phyloP scores from a whole-genome alignment of 2,329 filamentous ascomycete species.

The Xylaria hypoxylon region DNA sequence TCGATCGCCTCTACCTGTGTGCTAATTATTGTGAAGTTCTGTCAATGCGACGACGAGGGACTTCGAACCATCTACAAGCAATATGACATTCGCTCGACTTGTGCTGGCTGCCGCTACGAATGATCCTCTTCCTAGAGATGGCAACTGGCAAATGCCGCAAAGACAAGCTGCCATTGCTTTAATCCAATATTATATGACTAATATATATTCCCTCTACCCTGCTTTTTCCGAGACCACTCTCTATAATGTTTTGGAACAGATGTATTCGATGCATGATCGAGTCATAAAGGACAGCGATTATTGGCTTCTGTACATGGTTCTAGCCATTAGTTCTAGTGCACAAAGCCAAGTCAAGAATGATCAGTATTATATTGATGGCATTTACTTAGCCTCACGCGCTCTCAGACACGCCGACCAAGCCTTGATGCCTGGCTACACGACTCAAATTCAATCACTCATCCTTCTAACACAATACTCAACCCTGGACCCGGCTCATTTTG shows the following conservation, averaged over 20 bases:
- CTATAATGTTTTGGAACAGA: slow-evolving; percentile 80
- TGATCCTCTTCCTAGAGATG: slow-evolving; percentile 73
- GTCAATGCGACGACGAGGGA: slow-evolving; percentile 95
- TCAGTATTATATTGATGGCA: slow-evolving; percentile 68
- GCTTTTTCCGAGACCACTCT: slow-evolving; percentile 84
- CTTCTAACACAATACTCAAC: slow-evolving; percentile 90
- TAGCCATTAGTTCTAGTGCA: slow-evolving; percentile 82
- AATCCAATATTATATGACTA: slow-evolving; percentile 86
- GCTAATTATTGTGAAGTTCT: slow-evolving; percentile 65
- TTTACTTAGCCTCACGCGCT: slow-evolving; percentile 71
- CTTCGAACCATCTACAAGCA: slow-evolving; percentile 87
- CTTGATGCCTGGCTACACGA: slow-evolving; percentile 83
- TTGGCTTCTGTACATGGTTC: slow-evolving; percentile 89
- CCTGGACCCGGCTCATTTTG: slow-evolving; percentile 89
- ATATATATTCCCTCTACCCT: slow-evolving; percentile 83
- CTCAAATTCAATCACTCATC: slow-evolving; percentile 87
- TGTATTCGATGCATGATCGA: slow-evolving; percentile 78
- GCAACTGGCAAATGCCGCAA: slow-evolving; percentile 74
- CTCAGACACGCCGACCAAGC: slow-evolving; percentile 84
- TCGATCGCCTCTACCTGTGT: slow-evolving; percentile 20
- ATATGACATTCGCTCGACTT: slow-evolving; percentile 92
- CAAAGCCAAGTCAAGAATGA: slow-evolving; percentile 78
- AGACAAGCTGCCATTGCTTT: slow-evolving; percentile 75
- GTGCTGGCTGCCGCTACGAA: slow-evolving; percentile 86
- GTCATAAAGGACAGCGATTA: slow-evolving; percentile 76